A percentile compares a stretch with the other conserved stretches of the same genome.
phyloP scores from a whole-genome alignment of 2,329 filamentous ascomycete genomes.

The Fusarium albosuccineum region DNA sequence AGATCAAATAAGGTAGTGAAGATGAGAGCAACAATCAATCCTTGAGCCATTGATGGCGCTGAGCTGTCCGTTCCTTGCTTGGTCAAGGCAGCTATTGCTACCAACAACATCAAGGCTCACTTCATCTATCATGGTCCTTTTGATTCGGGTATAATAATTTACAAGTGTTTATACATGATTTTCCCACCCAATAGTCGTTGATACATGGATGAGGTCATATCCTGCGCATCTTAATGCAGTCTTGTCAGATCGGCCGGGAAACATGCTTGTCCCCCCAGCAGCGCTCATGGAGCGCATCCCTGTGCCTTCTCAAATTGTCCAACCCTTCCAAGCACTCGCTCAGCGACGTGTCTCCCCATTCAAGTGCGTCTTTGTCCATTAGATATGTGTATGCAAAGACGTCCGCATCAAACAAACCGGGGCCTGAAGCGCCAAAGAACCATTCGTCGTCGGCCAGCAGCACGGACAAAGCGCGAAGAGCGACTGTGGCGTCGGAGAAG shows the following conservation, averaged over 20 bases:
- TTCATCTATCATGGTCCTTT: constrained; percentile 8
- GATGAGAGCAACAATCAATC: constrained; percentile 7
- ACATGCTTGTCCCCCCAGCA: constrained; percentile 45
- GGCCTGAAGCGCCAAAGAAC: constrained; percentile 65
- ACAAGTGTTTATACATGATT: constrained; percentile 25
- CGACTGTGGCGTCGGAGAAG: constrained; percentile 59
- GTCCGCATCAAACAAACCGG: constrained; percentile 86
- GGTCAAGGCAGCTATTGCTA: background rate
- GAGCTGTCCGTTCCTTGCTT: background rate
- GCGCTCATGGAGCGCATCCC: constrained; percentile 50
- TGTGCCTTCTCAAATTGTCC: constrained; percentile 69
- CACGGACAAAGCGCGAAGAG: constrained; percentile 61
- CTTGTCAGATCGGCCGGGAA: background rate
- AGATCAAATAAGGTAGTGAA: constrained; percentile 31
- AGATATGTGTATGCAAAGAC: constrained; percentile 92
- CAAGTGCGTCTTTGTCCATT: constrained; percentile 73
- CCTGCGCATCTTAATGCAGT: background rate
- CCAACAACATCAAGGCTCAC: background rate
- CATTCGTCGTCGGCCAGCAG: constrained; percentile 57
- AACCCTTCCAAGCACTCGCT: constrained; percentile 67
- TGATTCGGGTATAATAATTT: constrained; percentile 27
- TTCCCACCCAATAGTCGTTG: background rate
- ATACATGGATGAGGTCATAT: background rate
- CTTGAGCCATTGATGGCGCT: background rate
- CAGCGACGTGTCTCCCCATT: constrained; percentile 75